Evolutionary conservation across 805 yeast species (phyloP).

Genomic region (Wickerhamomyces queroliae): DNA sequence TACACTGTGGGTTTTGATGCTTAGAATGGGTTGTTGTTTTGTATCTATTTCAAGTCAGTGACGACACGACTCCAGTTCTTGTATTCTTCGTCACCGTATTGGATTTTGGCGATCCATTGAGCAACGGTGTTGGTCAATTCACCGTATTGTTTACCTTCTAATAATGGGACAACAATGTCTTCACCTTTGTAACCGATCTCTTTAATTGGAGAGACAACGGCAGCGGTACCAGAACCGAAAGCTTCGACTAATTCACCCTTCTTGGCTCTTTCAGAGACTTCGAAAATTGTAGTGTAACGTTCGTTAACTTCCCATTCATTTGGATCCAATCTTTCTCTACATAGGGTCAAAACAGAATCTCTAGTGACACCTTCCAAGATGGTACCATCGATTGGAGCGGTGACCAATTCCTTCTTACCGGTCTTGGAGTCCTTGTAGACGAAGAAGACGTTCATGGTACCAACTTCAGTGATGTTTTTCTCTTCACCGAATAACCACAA

Average conservation of each 20-base stretch:
- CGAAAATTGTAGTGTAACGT: slow-evolving; percentile 77
- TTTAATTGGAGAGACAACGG: slow-evolving; percentile 90
- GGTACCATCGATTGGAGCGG: slow-evolving; percentile 97
- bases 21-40: too few relatives aligned
- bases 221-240: slow-evolving; percentile 97
- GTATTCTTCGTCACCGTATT: slow-evolving; percentile 78
- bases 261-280: slow-evolving; percentile 69
- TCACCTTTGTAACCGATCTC: slow-evolving; percentile 77
- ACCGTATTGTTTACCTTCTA: slow-evolving; percentile 75
- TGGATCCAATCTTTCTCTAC: slow-evolving; percentile 68
- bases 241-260: slow-evolving; percentile 89
- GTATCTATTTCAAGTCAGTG: slow-evolving; percentile 21
- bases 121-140: slow-evolving; percentile 72
- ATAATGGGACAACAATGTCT: slow-evolving; percentile 71
- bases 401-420: slow-evolving; percentile 87
- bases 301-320: slow-evolving; percentile 80
- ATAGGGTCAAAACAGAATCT: slow-evolving; percentile 75
- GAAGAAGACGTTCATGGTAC: slow-evolving; percentile 94
- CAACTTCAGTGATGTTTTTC: slow-evolving; percentile 87
- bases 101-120: slow-evolving; percentile 83
- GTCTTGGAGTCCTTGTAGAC: slow-evolving; percentile 69
- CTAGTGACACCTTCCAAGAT: slow-evolving; percentile 96
- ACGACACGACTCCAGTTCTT: slow-evolving; percentile 42
- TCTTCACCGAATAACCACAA: slow-evolving; percentile 95
- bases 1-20: too few relatives aligned